Base-by-base conservation (phyloP, 768 basidiomycete species). In the Lentinula aciculospora region DNA sequence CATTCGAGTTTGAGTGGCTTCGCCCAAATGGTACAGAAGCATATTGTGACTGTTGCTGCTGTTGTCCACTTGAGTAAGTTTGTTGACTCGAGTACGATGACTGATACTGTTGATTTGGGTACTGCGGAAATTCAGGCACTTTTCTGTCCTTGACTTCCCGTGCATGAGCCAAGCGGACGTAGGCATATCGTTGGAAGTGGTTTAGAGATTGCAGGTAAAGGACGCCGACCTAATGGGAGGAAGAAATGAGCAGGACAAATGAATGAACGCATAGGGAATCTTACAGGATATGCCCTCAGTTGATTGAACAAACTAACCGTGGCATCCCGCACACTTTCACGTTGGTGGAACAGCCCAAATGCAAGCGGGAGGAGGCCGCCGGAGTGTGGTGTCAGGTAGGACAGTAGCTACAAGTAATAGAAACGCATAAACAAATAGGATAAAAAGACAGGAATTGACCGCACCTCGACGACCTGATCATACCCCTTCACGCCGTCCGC, bases 321-420 rank as follows among this genome's bases (percentile, higher is more conserved):
- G 15, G 82, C 77, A 29, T 92, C 88, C 23, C 92, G 83, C 32
- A 94, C 82, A 6, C 74, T 64, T 62, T 92, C 84, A 49, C 82
- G 79, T 56, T 92, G 91, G 71, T 98, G 96, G 74, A 98, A 97
- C 5, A 98, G 75, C 9, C 92, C 89, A 68, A 97, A 94, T 32
- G 88, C 87, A 36, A 98, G 75, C 25, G 93, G 89, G 21, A 92
- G 72, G 15, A 98, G 77, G 1, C 97, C 96, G 34, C 92, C 92
- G 4, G 77, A 76, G 62, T 92, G 87, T 1, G 86, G 83, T 10
- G 90, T 84, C 31, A 90, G 71, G 51, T 81, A 77, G 1, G 94
- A 81, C 28, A 98, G 75, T n/a, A 98, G 76, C 96, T 98, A 37
- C 44, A 50, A 56, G 2, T 48, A 37, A 17, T 49, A 46, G 57